Evolutionary conservation across 2,329 filamentous ascomycete genomes (phyloP).

Genomic region (Botrytis deweyae): DNA sequence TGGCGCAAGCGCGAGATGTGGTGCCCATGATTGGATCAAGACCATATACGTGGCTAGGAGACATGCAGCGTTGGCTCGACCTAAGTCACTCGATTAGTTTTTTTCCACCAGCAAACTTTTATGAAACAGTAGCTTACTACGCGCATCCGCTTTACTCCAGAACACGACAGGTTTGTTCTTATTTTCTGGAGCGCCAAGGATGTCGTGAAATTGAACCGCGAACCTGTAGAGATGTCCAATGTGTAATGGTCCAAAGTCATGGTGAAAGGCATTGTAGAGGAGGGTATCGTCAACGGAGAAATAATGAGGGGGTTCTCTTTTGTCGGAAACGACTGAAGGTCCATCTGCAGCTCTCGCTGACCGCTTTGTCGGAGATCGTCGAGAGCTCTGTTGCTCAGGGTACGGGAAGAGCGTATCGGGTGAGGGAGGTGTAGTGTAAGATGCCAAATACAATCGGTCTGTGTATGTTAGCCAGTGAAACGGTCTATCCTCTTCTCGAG

Average conservation of each 20-base stretch:
- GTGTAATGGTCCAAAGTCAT: slow-evolving; percentile 96
- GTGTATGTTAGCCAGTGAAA: slow-evolving; percentile 42
- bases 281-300: slow-evolving; percentile 92
- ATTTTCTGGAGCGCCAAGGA: slow-evolving; percentile 87
- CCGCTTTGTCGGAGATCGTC: slow-evolving; percentile 71
- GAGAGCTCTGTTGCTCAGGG: slow-evolving; percentile 53
- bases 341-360: slow-evolving; percentile 64
- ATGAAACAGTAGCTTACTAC: slow-evolving; percentile 61
- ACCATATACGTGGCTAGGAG: slow-evolving; percentile 99
- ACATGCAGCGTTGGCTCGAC: slow-evolving; percentile 89
- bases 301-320: slow-evolving; percentile 73
- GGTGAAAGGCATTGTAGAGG: slow-evolving; percentile 97
- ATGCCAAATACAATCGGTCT: slow-evolving; percentile 95
- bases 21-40: slow-evolving; percentile 94
- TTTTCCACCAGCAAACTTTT: not conserved
- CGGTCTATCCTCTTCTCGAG: slow-evolving; percentile 20
- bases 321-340: slow-evolving; percentile 47
- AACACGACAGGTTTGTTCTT: slow-evolving; percentile 90
- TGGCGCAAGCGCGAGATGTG: slow-evolving; percentile 89
- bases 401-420: slow-evolving; percentile 85
- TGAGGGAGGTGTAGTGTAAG: slow-evolving; percentile 80
- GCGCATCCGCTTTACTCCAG: slow-evolving; percentile 88
- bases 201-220: slow-evolving; percentile 92
- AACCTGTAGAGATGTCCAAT: slow-evolving; percentile 97
- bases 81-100: slow-evolving; percentile 46